Evolutionary conservation across 2,329 filamentous ascomycete genomes (phyloP).

Genomic region (Echinosphaeria canescens): DNA sequence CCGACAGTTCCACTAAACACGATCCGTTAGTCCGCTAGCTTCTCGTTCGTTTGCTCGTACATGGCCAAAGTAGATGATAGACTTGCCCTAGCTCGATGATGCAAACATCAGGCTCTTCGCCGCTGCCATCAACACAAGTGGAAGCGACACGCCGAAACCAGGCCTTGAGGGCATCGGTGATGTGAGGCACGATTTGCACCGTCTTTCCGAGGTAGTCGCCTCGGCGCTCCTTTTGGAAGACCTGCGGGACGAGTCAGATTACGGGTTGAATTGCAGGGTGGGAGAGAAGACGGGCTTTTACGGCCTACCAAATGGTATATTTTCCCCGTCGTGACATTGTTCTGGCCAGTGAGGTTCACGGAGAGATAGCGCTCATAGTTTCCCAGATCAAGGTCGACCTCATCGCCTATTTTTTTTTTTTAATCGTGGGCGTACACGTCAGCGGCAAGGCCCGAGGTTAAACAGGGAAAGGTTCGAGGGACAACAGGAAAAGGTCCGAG

Average conservation of each 20-base stretch:
- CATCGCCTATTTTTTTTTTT: constrained; percentile 5
- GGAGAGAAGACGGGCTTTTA: constrained; percentile 31
- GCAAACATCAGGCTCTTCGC: constrained; percentile 72
- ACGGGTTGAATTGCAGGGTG: too few relatives aligned
- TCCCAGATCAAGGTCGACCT: constrained; percentile 30
- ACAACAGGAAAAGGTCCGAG: constrained; percentile 1
- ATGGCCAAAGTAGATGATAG: too few relatives aligned
- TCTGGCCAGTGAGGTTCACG: constrained; percentile 61
- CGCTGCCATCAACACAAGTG: constrained; percentile 71
- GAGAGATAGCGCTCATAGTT: constrained; percentile 51
- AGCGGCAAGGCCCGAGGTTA: too few relatives aligned
- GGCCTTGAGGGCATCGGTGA: constrained; percentile 80
- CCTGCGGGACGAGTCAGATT: too few relatives aligned
- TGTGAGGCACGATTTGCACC: constrained; percentile 44
- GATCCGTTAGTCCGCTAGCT: too few relatives aligned
- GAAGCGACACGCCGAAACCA: constrained; percentile 77
- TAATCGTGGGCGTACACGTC: background rate
- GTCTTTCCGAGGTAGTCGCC: constrained; percentile 75
- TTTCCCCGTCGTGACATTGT: constrained; percentile 96
- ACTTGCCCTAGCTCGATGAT: constrained; percentile 49
- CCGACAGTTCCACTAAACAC: constrained; percentile 16
- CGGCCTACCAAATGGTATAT: constrained; percentile 81
- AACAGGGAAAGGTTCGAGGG: constrained; percentile 1
- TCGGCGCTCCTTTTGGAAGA: constrained; percentile 31
- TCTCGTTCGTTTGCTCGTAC: too few relatives aligned